These are phyloP conservation scores for Pichia thaimueangensis DNA, from an alignment of 805 yeast species.

Conservation along the genomic window DNA sequence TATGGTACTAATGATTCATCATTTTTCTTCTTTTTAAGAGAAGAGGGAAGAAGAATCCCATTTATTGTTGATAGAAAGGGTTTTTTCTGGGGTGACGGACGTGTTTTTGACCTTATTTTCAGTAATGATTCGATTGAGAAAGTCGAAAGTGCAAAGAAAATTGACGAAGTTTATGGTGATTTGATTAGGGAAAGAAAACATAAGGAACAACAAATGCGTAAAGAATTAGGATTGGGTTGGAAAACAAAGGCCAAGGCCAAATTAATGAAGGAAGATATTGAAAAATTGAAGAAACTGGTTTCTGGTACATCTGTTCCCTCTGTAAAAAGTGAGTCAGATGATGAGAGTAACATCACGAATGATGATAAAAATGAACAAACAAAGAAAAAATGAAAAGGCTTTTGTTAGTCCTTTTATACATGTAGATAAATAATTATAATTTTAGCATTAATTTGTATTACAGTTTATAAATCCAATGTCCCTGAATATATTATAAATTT, in stretches of 20 bases:
- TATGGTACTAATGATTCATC: slow-evolving; percentile 77
- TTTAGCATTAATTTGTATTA: too few relatives aligned
- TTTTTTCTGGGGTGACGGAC: slow-evolving; percentile 89
- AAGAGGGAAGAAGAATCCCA: slow-evolving; percentile 46
- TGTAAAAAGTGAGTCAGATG: background rate
- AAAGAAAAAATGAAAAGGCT: background rate
- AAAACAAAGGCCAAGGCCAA: slow-evolving; percentile 42
- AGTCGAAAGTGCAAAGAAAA: slow-evolving; percentile 48
- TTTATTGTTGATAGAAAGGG: slow-evolving; percentile 83
- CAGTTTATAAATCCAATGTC: too few relatives aligned
- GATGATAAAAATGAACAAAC: too few relatives aligned
- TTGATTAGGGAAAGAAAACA: slow-evolving; percentile 40
- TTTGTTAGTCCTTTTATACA: too few relatives aligned
- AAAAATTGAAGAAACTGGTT: slow-evolving; percentile 22
- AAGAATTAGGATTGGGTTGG: slow-evolving; percentile 53
- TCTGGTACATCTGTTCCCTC: slow-evolving; percentile 10
- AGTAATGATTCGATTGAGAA: slow-evolving; percentile 73
- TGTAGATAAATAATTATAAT: too few relatives aligned
- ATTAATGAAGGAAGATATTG: slow-evolving; percentile 38
- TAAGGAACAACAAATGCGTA: slow-evolving; percentile 54
- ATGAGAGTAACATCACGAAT: too few relatives aligned
- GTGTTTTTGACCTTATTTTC: slow-evolving; percentile 74
- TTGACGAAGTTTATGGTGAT: slow-evolving; percentile 28
- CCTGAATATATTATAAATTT: too few relatives aligned
- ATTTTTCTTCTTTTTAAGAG: slow-evolving; percentile 68